phyloP scores from a whole-genome alignment of 306 rosid species.

The Sophora flavescens region DNA sequence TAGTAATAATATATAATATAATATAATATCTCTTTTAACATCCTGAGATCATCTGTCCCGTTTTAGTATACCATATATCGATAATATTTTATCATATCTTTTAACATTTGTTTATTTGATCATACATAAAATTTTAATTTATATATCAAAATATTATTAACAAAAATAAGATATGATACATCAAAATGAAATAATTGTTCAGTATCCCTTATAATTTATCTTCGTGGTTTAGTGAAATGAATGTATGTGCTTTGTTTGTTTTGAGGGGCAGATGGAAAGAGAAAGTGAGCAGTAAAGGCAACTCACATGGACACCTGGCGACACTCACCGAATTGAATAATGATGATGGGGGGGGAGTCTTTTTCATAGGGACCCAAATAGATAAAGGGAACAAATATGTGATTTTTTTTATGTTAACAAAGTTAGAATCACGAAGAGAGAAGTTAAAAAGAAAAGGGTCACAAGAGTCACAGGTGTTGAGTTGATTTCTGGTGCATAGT shows the following conservation, averaged over 20 bases:
- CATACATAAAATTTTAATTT: too few relatives aligned
- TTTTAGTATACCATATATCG: too few relatives aligned
- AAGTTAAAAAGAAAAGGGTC: background rate
- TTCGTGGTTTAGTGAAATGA: constrained; percentile 40
- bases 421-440: constrained; percentile 51
- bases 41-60: too few relatives aligned
- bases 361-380: constrained; percentile 54
- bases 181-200: too few relatives aligned
- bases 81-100: too few relatives aligned
- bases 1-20: too few relatives aligned
- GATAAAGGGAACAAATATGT: constrained; percentile 37
- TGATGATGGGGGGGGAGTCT: constrained; percentile 56
- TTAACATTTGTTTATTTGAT: too few relatives aligned
- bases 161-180: too few relatives aligned
- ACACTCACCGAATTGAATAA: constrained; percentile 50
- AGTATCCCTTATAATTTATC: too few relatives aligned
- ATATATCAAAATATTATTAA: too few relatives aligned
- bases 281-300: constrained; percentile 49
- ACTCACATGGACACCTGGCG: constrained; percentile 73
- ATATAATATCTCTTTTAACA: background rate
- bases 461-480: constrained; percentile 47
- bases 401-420: constrained; percentile 46
- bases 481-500: constrained; percentile 9
- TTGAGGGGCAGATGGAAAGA: background rate
- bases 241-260: background rate